Evolutionary conservation across 208 protist genomes (phyloP), one percentile per base, ranked within the genome.

Genomic region (Angomonas ambiguus): DNA sequence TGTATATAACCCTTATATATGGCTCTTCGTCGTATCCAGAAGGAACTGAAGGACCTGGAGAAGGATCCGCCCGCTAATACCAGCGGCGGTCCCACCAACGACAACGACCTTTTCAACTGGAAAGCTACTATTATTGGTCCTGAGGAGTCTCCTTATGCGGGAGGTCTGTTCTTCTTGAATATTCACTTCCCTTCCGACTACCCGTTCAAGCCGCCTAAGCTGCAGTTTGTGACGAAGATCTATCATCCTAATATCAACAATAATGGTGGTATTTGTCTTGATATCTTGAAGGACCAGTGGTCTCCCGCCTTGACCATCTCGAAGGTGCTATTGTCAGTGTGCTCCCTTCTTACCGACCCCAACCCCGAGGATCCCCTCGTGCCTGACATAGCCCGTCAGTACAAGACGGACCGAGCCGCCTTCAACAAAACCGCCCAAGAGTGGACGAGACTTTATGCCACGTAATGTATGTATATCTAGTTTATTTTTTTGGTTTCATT

Each of bases 281-380:
- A 99, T 77, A 99, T 99, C 65, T 76, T 99, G 62, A 99, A 99
- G 72, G 88, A 98, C 60, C 91, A 99, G 76, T 97, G 92, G 92
- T 96, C 87, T 20, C 98, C 98, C 53, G 97, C 97, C 42, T 79
- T 99, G 20, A 99, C 98, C 16, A 99, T 99, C 61, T 97, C 95
- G 38, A 98, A 98, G 78, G 98, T 99, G 57, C 81, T 99, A 66
- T 87, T 99, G 20, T 99, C 98, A 16, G 95, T 99, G 69, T 98
- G 92, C 76, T 98, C 97, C 35, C 75, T 99, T 65, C 88, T 99
- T 25, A 98, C 97, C 42, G 98, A 99, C 72, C 98, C 98, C n/a
- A 99, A 99, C 83, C 97, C 98, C 45, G 97, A 99, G 65, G 98
- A 99, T 91, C 98, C 98, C 69, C 89, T 99, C 6, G 97, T 99